These are phyloP conservation scores for Gryganskiella cystojenkinii DNA, from an alignment of 192 early-diverging fungal genomes.

Conservation along the genomic window DNA sequence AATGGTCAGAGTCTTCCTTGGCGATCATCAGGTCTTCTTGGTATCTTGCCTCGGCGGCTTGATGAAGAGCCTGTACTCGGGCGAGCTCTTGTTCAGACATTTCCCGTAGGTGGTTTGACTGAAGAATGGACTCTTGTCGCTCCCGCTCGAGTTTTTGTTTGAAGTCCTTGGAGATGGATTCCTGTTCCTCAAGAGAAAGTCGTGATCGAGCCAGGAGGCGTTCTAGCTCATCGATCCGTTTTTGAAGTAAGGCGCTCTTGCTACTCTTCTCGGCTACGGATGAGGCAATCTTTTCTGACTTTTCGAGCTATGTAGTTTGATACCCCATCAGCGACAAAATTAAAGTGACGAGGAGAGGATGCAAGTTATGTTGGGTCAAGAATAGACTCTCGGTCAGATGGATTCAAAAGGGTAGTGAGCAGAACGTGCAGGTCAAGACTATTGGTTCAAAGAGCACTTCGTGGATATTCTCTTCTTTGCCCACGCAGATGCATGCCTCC, in stretches of 20 bases:
- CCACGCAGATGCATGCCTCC: no score
- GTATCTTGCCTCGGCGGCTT: neutral
- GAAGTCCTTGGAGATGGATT: neutral
- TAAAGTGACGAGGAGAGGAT: no score
- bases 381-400: neutral
- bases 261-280: constrained; percentile 18
- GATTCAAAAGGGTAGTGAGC: no score
- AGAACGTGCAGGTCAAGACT: no score
- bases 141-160: constrained; percentile 15
- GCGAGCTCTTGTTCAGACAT: constrained; percentile 5
- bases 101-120: constrained; percentile 9
- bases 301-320: constrained; percentile 31
- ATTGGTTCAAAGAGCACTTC: no score
- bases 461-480: no score
- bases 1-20: constrained; percentile 14
- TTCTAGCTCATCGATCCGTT: constrained; percentile 41
- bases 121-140: constrained; percentile 14
- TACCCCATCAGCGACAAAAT: neutral
- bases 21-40: constrained; percentile 11
- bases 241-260: constrained; percentile 24
- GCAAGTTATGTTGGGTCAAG: no score
- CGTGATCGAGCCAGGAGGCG: constrained; percentile 11
- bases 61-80: neutral
- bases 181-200: constrained; percentile 28
- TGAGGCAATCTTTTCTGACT: constrained; percentile 44